These are phyloP conservation scores for Solanum sitiens DNA, from an alignment of 257 asterid genomes.

Conservation along the genomic window DNA sequence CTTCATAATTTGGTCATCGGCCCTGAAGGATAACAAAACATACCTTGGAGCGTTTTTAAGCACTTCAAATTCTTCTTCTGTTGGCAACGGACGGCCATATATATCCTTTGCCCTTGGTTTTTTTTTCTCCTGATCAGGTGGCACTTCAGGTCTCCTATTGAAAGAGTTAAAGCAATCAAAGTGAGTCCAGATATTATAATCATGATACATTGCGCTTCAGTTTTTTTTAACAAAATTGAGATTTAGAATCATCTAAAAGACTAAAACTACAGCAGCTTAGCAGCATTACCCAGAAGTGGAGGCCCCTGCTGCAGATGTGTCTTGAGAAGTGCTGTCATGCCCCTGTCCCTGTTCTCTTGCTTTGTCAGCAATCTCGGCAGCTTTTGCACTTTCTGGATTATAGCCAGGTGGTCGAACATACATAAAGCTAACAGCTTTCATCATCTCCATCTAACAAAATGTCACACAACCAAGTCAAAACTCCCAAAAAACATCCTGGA, in stretches of 20 bases:
- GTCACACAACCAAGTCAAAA: not conserved
- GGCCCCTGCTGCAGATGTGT: slow-evolving; percentile 26
- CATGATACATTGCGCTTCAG: not conserved
- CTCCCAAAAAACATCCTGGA: not conserved
- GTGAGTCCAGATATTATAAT: not conserved
- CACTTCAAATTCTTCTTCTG: slow-evolving; percentile 93
- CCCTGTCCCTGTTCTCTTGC: slow-evolving; percentile 31
- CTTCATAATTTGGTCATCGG: not conserved
- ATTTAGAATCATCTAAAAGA: not conserved
- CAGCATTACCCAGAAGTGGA: slow-evolving; percentile 48
- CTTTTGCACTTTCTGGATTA: slow-evolving; percentile 94
- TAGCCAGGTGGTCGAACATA: slow-evolving; percentile 97
- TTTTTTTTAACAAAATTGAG: not conserved
- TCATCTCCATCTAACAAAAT: slow-evolving; percentile 70
- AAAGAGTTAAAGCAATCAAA: not conserved
- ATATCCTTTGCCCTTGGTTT: slow-evolving; percentile 78
- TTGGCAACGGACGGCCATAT: slow-evolving; percentile 85
- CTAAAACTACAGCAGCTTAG: not conserved
- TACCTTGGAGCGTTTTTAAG: slow-evolving; percentile 96
- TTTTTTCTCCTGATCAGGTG: slow-evolving; percentile 51
- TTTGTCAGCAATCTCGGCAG: slow-evolving; percentile 81
- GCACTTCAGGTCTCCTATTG: slow-evolving; percentile 42
- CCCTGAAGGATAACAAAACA: slow-evolving; percentile 3
- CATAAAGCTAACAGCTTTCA: slow-evolving; percentile 98
- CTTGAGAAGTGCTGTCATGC: slow-evolving; percentile 13